Conservation (phyloP, 1,284 basidiomycete species). For the Tylopilus sp. region DNA sequence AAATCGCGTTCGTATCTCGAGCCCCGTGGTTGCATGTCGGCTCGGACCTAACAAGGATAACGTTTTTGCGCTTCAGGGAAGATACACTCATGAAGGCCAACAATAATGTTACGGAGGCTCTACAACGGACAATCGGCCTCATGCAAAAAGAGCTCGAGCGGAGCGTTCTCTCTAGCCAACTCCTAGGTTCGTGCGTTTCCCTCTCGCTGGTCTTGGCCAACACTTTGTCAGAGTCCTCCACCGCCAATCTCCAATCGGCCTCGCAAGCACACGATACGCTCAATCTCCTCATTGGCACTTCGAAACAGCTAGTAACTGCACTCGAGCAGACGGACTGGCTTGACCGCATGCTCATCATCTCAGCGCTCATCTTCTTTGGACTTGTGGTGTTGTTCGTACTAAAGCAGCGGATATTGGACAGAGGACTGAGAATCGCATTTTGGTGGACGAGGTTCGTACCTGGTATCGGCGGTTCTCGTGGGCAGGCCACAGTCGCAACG, state of each 20-base stretch:
- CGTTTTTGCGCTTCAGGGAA: slow-evolving; percentile 46
- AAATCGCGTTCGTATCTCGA: slow-evolving; percentile 47
- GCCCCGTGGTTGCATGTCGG: background rate
- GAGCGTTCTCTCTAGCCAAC: slow-evolving; percentile 80
- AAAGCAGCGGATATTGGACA: slow-evolving; percentile 81
- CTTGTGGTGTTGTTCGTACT: slow-evolving; percentile 83
- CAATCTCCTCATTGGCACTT: slow-evolving; percentile 68
- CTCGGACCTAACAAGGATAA: slow-evolving; percentile 1
- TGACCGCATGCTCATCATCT: slow-evolving; percentile 81
- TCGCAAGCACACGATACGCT: slow-evolving; percentile 79
- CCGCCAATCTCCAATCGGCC: slow-evolving; percentile 68
- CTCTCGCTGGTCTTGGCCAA: background rate
- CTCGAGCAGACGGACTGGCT: slow-evolving; percentile 88
- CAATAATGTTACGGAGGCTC: slow-evolving; percentile 80
- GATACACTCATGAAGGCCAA: slow-evolving; percentile 86
- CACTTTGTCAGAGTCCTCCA: slow-evolving; percentile 66
- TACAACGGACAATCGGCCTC: slow-evolving; percentile 77
- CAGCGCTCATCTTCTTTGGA: slow-evolving; percentile 76
- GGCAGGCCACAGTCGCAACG: background rate
- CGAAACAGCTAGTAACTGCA: slow-evolving; percentile 77
- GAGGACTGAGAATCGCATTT: slow-evolving; percentile 62
- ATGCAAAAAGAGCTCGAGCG: slow-evolving; percentile 91
- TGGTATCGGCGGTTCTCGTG: slow-evolving; percentile 4
- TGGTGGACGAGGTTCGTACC: slow-evolving; percentile 79
- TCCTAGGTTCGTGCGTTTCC: slow-evolving; percentile 59